Evolutionary conservation across 768 basidiomycete genomes (phyloP).

Genomic region (Tylopilus cervinicoccineus): DNA sequence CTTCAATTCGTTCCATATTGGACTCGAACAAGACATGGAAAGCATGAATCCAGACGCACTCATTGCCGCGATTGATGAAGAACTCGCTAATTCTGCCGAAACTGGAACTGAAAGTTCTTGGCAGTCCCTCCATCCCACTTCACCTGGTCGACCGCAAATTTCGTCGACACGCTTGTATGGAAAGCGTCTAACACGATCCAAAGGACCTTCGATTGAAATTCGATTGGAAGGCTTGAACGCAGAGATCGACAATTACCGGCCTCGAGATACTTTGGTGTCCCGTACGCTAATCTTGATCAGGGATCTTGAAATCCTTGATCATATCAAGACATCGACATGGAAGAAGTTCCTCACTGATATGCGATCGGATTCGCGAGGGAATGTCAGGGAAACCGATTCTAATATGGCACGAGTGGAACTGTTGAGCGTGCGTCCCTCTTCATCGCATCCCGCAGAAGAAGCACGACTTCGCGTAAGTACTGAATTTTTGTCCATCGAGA

Average conservation of each 20-base stretch:
- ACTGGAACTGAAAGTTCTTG: slow-evolving; percentile 81
- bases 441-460: slow-evolving; percentile 67
- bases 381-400: slow-evolving; percentile 86
- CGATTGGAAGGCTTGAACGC: slow-evolving; percentile 58
- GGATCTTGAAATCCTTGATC: slow-evolving; percentile 88
- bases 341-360: slow-evolving; percentile 91
- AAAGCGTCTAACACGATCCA: slow-evolving; percentile 68
- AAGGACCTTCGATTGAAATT: slow-evolving; percentile 81
- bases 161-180: slow-evolving; percentile 42
- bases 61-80: slow-evolving; percentile 90
- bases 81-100: slow-evolving; percentile 74
- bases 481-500: background rate
- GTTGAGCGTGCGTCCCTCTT: slow-evolving; percentile 66
- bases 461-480: slow-evolving; percentile 57
- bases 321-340: slow-evolving; percentile 98
- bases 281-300: slow-evolving; percentile 63
- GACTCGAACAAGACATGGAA: slow-evolving; percentile 74
- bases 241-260: slow-evolving; percentile 63
- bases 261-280: slow-evolving; percentile 55
- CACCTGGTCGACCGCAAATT: slow-evolving; percentile 39
- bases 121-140: slow-evolving; percentile 71
- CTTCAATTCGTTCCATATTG: slow-evolving; percentile 94
- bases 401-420: slow-evolving; percentile 92
- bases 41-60: slow-evolving; percentile 71
- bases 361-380: slow-evolving; percentile 79